These are phyloP conservation scores for Abelmoschus esculentus DNA, from an alignment of 345 rosid species.

Conservation along the genomic window DNA sequence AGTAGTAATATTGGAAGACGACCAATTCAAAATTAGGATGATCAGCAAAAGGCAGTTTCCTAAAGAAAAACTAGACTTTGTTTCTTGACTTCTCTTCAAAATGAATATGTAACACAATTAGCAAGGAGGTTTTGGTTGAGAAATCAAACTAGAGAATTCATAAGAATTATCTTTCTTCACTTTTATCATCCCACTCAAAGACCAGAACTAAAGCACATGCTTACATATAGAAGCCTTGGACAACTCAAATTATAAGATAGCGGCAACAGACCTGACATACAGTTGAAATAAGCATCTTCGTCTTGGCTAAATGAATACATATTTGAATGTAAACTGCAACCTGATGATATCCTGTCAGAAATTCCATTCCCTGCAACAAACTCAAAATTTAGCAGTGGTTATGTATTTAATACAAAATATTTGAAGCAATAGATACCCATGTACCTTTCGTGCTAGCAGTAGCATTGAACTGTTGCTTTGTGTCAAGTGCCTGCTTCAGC, in stretches of 20 bases:
- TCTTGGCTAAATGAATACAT: conserved; percentile 46
- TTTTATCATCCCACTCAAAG: neutral
- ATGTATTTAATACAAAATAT: neutral
- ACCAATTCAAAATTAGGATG: neutral
- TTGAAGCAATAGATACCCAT: conserved; percentile 9
- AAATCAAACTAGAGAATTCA: neutral
- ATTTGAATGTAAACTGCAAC: conserved; percentile 36
- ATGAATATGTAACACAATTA: neutral
- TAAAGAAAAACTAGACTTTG: neutral
- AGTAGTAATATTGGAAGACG: neutral
- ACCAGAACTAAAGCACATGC: neutral
- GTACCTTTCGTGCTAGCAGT: conserved; percentile 38
- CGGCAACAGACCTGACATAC: conserved; percentile 37
- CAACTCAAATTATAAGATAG: conserved; percentile 7
- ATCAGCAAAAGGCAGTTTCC: neutral
- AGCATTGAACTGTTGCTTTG: conserved; percentile 43
- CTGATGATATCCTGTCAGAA: conserved; percentile 37
- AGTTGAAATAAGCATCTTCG: conserved; percentile 47
- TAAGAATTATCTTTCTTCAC: neutral
- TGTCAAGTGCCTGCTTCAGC: conserved; percentile 64
- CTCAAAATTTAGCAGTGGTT: conserved; percentile 13
- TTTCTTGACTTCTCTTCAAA: neutral
- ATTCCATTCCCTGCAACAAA: conserved; percentile 37
- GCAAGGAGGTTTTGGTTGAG: neutral
- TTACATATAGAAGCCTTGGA: neutral